A percentile compares a stretch with the other conserved stretches of the same genome.
phyloP scores from a whole-genome alignment of 345 rosid genomes.

The Corchorus olitorius region DNA sequence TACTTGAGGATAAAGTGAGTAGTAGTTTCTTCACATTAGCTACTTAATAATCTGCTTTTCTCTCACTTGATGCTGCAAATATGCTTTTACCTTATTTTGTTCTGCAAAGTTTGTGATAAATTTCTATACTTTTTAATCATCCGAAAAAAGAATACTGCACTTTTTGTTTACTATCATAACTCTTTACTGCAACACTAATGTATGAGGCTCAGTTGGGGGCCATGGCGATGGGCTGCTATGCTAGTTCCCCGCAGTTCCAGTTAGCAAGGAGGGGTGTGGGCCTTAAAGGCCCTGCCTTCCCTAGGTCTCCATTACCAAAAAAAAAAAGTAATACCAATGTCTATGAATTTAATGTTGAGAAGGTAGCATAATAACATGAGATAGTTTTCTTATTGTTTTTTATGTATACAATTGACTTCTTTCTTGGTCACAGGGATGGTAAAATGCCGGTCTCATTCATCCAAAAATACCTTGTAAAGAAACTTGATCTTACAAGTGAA shows the following conservation, averaged over 20 bases:
- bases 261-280: too few species aligned
- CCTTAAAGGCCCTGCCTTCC: too few species aligned
- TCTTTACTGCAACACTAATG: not conserved
- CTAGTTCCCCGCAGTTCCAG: too few species aligned
- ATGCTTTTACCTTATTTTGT: too few species aligned
- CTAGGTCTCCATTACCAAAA: too few species aligned
- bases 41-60: not conserved
- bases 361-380: not conserved
- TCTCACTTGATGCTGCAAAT: too few species aligned
- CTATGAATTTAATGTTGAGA: not conserved
- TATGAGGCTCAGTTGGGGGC: too few species aligned
- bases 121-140: too few species aligned
- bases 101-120: constrained; percentile 8
- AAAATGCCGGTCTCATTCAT: constrained; percentile 66
- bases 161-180: constrained; percentile 1
- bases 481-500: constrained; percentile 61
- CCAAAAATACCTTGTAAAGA: constrained; percentile 69
- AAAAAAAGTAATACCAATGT: too few species aligned
- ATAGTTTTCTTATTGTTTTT: not conserved
- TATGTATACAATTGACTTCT: not conserved
- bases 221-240: too few species aligned
- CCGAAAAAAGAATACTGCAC: too few species aligned
- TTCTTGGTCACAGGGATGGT: constrained; percentile 57
- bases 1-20: constrained; percentile 82
- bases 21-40: constrained; percentile 31